Evolutionary conservation across 73 alveolate species (phyloP).

Genomic region (Paraurostyla sp.): DNA sequence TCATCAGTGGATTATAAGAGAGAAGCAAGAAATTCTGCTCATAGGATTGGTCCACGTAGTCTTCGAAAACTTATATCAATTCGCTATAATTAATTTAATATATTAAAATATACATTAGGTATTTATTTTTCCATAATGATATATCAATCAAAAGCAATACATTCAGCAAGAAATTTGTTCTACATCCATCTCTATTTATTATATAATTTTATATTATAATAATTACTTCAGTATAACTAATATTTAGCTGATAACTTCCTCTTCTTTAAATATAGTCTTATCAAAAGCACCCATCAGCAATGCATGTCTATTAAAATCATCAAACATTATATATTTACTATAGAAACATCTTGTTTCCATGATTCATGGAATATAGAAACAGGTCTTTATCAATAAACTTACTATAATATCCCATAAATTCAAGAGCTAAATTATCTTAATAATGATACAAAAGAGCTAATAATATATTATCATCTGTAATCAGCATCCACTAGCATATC

Average conservation of each 20-base stretch:
- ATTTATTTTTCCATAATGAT: constrained; percentile 60
- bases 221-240: constrained; percentile 49
- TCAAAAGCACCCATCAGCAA: constrained; percentile 57
- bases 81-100: neutral
- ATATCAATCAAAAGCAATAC: constrained; percentile 57
- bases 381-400: constrained; percentile 45
- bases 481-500: constrained; percentile 3
- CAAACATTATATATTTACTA: neutral
- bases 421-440: constrained; percentile 35
- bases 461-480: constrained; percentile 55
- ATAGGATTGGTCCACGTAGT: constrained; percentile 20
- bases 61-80: constrained; percentile 24
- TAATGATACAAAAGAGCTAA: constrained; percentile 44
- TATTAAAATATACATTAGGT: constrained; percentile 19
- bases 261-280: constrained; percentile 54
- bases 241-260: constrained; percentile 29
- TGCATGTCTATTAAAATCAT: constrained; percentile 29
- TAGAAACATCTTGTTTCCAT: constrained; percentile 58
- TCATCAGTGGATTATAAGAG: constrained; percentile 63
- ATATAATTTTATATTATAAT: neutral
- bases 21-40: constrained; percentile 33
- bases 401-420: constrained; percentile 54
- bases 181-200: constrained; percentile 44
- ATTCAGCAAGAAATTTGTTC: constrained; percentile 43
- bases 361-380: constrained; percentile 33